Percentiles rank a stretch among this genome's conserved stretches.
These are phyloP conservation scores for Hanseniaspora vineae DNA, from an alignment of 805 yeast genomes.

Conservation along the genomic window DNA sequence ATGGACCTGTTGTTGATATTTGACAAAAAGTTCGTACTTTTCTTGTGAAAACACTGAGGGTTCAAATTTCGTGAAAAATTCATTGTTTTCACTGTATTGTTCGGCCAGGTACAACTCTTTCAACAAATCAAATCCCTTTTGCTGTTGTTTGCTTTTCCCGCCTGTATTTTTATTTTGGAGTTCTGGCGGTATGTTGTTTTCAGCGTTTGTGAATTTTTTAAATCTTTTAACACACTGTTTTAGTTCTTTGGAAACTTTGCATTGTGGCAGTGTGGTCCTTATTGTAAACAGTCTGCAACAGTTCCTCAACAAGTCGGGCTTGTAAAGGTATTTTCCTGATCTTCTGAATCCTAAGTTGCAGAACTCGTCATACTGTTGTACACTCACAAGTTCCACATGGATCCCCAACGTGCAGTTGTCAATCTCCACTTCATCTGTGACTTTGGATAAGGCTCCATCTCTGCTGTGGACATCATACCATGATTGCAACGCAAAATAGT, in stretches of 20 bases:
- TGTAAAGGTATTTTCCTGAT: slow-evolving; percentile 57
- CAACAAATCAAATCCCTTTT: slow-evolving; percentile 16
- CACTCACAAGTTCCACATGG: slow-evolving; percentile 32
- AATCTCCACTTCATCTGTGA: slow-evolving; percentile 5
- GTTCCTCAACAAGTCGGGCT: slow-evolving; percentile 52
- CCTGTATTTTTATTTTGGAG: neutral
- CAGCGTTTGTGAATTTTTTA: slow-evolving; percentile 12
- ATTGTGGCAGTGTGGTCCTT: slow-evolving; percentile 37
- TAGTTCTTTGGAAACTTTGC: slow-evolving; percentile 50
- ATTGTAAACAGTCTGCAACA: slow-evolving; percentile 78
- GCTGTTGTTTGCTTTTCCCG: neutral
- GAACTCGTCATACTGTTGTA: slow-evolving; percentile 44
- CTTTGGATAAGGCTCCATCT: neutral
- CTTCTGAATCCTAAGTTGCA: slow-evolving; percentile 70
- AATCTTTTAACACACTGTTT: slow-evolving; percentile 54
- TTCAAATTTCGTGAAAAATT: slow-evolving; percentile 35
- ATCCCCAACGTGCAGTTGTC: slow-evolving; percentile 26
- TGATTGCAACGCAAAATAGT: slow-evolving; percentile 28
- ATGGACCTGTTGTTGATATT: slow-evolving; percentile 64
- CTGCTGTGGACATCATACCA: slow-evolving; percentile 14
- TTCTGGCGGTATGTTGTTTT: neutral
- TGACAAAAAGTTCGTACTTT: slow-evolving; percentile 48
- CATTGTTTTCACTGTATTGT: slow-evolving; percentile 7
- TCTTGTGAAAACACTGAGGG: slow-evolving; percentile 39
- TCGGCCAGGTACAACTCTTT: slow-evolving; percentile 30